phyloP scores from a whole-genome alignment of 768 basidiomycete species.

The Cantharellus anzutake region DNA sequence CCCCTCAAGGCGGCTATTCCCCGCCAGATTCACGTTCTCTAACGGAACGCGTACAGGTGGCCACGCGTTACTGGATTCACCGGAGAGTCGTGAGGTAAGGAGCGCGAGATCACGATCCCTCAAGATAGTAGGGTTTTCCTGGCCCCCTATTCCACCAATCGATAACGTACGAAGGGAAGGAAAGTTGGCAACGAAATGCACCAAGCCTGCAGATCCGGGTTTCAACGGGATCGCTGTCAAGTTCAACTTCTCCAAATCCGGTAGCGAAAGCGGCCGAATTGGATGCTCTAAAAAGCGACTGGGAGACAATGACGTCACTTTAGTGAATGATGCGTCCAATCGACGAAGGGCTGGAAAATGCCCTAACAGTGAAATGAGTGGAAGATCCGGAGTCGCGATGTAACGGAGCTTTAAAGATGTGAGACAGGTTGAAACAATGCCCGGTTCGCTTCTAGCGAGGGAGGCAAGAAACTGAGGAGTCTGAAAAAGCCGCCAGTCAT shows the following conservation, averaged over 20 bases:
- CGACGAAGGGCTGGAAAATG: conserved; percentile 32
- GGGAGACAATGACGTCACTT: conserved; percentile 20
- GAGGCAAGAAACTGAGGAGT: neutral
- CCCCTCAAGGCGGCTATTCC: conserved; percentile 39
- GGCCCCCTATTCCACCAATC: conserved; percentile 37
- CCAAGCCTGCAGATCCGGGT: too few species aligned
- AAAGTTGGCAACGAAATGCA: conserved; percentile 19
- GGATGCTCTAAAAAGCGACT: neutral
- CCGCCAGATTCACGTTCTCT: conserved; percentile 39
- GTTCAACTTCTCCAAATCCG: conserved; percentile 16
- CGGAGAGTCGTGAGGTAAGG: conserved; percentile 12
- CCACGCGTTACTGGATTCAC: too few species aligned
- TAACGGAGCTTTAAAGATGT: conserved; percentile 39
- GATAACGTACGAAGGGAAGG: conserved; percentile 29
- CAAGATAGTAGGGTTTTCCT: conserved; percentile 31
- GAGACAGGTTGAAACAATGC: conserved; percentile 17
- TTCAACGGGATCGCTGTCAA: too few species aligned
- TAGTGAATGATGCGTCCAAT: conserved; percentile 49
- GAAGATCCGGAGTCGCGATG: conserved; percentile 29
- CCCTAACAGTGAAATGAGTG: conserved; percentile 24
- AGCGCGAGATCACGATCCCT: conserved; percentile 28
- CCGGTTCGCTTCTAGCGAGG: neutral
- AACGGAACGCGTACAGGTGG: conserved; percentile 11
- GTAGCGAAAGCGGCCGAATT: conserved; percentile 4
- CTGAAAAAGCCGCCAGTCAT: neutral